These are phyloP conservation scores for Yarrowia hollandica DNA, from an alignment of 805 yeast species.

Conservation along the genomic window DNA sequence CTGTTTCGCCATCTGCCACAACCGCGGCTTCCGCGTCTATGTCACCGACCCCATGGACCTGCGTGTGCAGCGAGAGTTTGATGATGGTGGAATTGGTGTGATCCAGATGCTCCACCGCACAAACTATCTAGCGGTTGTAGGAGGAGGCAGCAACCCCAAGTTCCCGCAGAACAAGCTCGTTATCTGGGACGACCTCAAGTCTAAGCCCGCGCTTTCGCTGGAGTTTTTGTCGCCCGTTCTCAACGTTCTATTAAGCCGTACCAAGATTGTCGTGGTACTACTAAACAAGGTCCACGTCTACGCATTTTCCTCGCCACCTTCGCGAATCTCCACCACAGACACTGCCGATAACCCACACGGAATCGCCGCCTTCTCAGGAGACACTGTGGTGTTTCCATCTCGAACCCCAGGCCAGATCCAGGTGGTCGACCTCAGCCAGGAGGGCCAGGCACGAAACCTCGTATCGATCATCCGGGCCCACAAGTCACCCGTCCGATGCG, in stretches of 20 bases:
- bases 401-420: slow-evolving; percentile 75
- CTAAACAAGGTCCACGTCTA: slow-evolving; percentile 68
- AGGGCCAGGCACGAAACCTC: slow-evolving; percentile 60
- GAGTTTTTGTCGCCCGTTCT: slow-evolving; percentile 77
- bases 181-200: slow-evolving; percentile 89
- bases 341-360: slow-evolving; percentile 66
- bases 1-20: slow-evolving; percentile 83
- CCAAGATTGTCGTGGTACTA: slow-evolving; percentile 71
- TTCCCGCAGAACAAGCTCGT: slow-evolving; percentile 77
- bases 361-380: slow-evolving; percentile 54
- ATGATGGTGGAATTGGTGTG: slow-evolving; percentile 65
- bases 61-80: slow-evolving; percentile 58
- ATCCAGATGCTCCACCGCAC: slow-evolving; percentile 86
- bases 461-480: slow-evolving; percentile 78
- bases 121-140: slow-evolving; percentile 84
- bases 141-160: slow-evolving; percentile 81
- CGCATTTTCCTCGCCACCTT: slow-evolving; percentile 80
- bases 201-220: slow-evolving; percentile 66
- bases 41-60: slow-evolving; percentile 84
- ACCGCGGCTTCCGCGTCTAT: slow-evolving; percentile 79
- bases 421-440: slow-evolving; percentile 63
- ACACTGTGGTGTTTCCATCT: slow-evolving; percentile 76
- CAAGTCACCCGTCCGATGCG: slow-evolving; percentile 59
- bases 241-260: slow-evolving; percentile 71
- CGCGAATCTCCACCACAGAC: slow-evolving; percentile 60